Evolutionary conservation across 1,284 basidiomycete genomes (phyloP), one percentile per base, ranked within the genome.

Genomic region (Trichosporon coremiiforme): DNA sequence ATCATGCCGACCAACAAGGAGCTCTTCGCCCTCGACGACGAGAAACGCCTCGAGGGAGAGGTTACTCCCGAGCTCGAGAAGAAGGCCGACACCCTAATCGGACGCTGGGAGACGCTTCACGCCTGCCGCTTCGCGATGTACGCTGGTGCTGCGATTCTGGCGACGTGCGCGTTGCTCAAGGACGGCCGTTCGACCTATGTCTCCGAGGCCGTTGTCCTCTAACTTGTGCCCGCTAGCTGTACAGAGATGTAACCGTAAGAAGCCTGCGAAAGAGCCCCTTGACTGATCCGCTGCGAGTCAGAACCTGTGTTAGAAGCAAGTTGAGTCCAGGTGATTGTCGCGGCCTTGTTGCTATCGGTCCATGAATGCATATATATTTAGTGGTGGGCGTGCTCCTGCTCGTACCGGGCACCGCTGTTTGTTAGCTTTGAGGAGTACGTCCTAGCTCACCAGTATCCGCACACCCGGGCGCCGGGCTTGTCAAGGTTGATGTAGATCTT

Each of bases 401-500:
- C 88, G 80, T 91, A 96, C 67, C 90, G 91, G 69, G 95, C 86
- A 55, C 94, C 94, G 79, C 94, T 95, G 77, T 1, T 45, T 70
- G 35, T 68, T 38, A 72, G 65, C 64, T 70, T 68, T n/a, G n/a
- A n/a, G 71, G 71, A 20, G 50, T 22, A 13, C 8, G 10, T n/a
- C 17, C 31, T 36, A 45, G 85, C 91, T 77, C 80, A 94, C 93
- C 93, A 95, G 84, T 95, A 95, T 78, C 83, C 83, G 69, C 83
- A 84, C 53, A 75, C 75, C 71, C 80, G 81, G 57, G 83, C 78
- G 93, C 93, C 93, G 89, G 86, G 92, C 92, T 76, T 92, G 82
- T 79, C 95, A 80, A 98, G 84, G 86, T 98, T 98, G 84, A 98
- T 96, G 81, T 89, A 98, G 75, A 98, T 90, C 86, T 94, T 95